phyloP scores from a whole-genome alignment of 2,329 filamentous ascomycete species.

The Pseudogymnoascus sp. region DNA sequence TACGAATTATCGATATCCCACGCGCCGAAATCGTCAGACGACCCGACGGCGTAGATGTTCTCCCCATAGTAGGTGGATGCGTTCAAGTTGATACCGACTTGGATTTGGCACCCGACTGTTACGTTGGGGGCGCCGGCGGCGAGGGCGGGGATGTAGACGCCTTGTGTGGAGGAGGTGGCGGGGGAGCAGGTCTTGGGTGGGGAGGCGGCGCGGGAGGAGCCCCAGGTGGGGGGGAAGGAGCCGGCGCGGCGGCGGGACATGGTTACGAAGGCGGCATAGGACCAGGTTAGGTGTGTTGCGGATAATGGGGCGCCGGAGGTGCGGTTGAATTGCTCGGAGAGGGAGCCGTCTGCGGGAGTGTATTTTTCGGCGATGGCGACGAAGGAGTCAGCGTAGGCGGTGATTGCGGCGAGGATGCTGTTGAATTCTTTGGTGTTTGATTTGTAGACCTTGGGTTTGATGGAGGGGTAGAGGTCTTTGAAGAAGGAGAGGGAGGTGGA shows the following conservation, averaged over 20 bases:
- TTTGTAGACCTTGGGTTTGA: slow-evolving; percentile 53
- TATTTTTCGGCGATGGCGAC: slow-evolving; percentile 44
- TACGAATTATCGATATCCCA: slow-evolving; percentile 54
- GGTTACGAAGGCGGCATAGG: slow-evolving; percentile 64
- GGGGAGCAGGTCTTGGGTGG: slow-evolving; percentile 14
- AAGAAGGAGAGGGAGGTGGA: slow-evolving; percentile 65
- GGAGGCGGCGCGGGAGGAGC: slow-evolving; percentile 43
- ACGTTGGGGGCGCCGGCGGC: slow-evolving; percentile 43
- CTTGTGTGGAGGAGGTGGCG: slow-evolving; percentile 34
- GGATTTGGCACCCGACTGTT: background rate
- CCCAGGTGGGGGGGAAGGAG: slow-evolving; percentile 52
- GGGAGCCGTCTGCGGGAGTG: slow-evolving; percentile 51
- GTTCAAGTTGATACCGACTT: slow-evolving; percentile 49
- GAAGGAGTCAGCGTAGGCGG: slow-evolving; percentile 56
- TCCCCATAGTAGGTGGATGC: slow-evolving; percentile 55
- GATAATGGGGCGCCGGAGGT: slow-evolving; percentile 49
- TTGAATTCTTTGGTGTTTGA: slow-evolving; percentile 45
- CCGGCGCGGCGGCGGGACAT: slow-evolving; percentile 50
- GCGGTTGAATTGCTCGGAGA: slow-evolving; percentile 62
- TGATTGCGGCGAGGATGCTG: slow-evolving; percentile 40
- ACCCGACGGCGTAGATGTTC: slow-evolving; percentile 59
- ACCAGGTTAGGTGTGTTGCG: slow-evolving; percentile 67
- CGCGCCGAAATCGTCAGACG: slow-evolving; percentile 49
- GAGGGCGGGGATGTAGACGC: slow-evolving; percentile 43
- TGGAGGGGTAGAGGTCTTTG: slow-evolving; percentile 57